These are phyloP conservation scores for Beauveria sp. DNA, from an alignment of 2,329 filamentous ascomycete genomes.

Conservation along the genomic window DNA sequence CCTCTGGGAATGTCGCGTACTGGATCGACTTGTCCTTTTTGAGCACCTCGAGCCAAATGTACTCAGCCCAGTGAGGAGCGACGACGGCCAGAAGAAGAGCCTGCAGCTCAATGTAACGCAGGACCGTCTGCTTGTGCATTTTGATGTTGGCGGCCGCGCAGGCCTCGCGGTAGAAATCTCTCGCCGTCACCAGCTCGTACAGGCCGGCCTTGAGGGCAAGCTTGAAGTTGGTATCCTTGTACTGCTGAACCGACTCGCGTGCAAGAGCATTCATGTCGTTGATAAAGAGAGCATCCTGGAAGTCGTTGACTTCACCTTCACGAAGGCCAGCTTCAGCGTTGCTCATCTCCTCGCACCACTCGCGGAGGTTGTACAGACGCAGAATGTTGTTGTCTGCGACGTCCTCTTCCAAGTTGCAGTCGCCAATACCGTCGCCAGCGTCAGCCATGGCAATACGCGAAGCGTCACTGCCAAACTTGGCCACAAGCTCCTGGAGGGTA, in stretches of 20 bases:
- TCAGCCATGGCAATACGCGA: constrained; percentile 87
- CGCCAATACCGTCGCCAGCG: constrained; percentile 86
- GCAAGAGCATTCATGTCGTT: constrained; percentile 87
- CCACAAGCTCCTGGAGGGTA: constrained; percentile 75
- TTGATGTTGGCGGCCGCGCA: constrained; percentile 68
- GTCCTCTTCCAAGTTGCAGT: constrained; percentile 95
- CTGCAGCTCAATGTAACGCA: constrained; percentile 80
- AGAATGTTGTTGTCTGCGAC: constrained; percentile 90
- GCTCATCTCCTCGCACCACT: constrained; percentile 86
- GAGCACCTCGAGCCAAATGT: constrained; percentile 89
- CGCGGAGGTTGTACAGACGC: constrained; percentile 69
- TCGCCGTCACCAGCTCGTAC: constrained; percentile 83
- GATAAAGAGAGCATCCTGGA: constrained; percentile 84
- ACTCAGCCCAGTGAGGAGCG: constrained; percentile 88
- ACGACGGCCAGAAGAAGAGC: constrained; percentile 75
- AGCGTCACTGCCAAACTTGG: constrained; percentile 93
- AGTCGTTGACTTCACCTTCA: constrained; percentile 64
- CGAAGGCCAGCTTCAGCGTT: constrained; percentile 63
- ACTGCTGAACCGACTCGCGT: constrained; percentile 70
- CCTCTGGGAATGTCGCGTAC: constrained; percentile 65
- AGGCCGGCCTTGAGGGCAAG: constrained; percentile 78
- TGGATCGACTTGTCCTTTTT: constrained; percentile 71
- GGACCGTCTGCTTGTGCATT: constrained; percentile 77
- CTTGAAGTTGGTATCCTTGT: constrained; percentile 68
- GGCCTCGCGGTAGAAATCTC: constrained; percentile 85